Base-by-base conservation (phyloP, 1,284 basidiomycete genomes). In the Coriolopsis trogii region DNA sequence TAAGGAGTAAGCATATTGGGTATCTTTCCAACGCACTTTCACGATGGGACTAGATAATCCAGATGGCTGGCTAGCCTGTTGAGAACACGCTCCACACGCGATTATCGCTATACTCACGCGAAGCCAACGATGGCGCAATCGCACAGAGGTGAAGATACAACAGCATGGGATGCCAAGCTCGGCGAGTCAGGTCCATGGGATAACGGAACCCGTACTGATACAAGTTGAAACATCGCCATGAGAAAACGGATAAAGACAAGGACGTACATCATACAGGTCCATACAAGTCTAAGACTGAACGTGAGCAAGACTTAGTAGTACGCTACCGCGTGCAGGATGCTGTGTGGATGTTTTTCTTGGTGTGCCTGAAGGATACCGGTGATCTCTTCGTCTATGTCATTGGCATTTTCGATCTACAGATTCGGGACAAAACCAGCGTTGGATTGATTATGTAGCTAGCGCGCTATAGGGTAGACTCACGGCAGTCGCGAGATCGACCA, bases 341-440 rank as follows among this genome's bases (percentile, higher is more conserved):
- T 88, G 71, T 99, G 97, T 0, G 96, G 94, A 69, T 98, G 94
- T 46, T 84, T 88, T 48, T 91, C 88, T 67, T 93, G 87, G 60
- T 99, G 96, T 26, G 67, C 68, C 59, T 91, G 80, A 24, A 99
- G 75, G 57, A 99, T 96, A 46, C 76, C 76, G 61, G 91, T 89
- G 51, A 99, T 98, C 36, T 93, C 91, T 61, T 90, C 87, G 69
- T 99, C 97, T 34, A 98, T 77, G 67, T 98, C 94, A 50, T 81
- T 77, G 7, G 91, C 80, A 4, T 70, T 79, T 68, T 98, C 96
- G 60, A 99, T 93, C 94, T 97, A 62, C 8, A 36, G 5, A 16
- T 23, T 26, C 20, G 26, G 8, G 30, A 6, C 20, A 23, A 3
- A 23, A 18, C 21, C n/a, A 24, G 38, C 39, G 16, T 52, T 16